These are phyloP conservation scores for Gastrolobium villosum DNA, from an alignment of 306 rosid species.

Conservation along the genomic window DNA sequence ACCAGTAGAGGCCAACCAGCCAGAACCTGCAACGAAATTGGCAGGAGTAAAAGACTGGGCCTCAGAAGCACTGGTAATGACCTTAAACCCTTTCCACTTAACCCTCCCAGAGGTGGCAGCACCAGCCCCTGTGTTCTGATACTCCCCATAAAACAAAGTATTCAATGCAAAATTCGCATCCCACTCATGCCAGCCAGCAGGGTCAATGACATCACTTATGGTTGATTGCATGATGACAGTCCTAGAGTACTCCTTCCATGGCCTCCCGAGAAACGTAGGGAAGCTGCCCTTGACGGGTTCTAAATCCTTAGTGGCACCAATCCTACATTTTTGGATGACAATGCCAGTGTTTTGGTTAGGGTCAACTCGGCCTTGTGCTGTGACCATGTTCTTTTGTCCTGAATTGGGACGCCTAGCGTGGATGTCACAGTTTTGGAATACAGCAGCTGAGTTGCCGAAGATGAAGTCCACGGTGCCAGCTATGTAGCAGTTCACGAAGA, in stretches of 20 bases:
- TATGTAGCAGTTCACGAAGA: slow-evolving; percentile 57
- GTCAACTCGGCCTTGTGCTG: slow-evolving; percentile 81
- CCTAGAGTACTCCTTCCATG: slow-evolving; percentile 80
- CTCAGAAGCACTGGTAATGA: slow-evolving; percentile 62
- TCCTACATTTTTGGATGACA: slow-evolving; percentile 72
- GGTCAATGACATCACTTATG: slow-evolving; percentile 64
- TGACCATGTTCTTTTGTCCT: slow-evolving; percentile 77
- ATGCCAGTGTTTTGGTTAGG: slow-evolving; percentile 87
- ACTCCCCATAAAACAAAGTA: slow-evolving; percentile 68
- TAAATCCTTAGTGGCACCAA: slow-evolving; percentile 72
- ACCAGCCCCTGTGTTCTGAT: slow-evolving; percentile 67
- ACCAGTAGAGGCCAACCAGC: slow-evolving; percentile 67
- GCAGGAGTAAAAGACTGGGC: slow-evolving; percentile 62
- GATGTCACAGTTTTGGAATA: slow-evolving; percentile 73
- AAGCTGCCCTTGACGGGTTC: slow-evolving; percentile 44
- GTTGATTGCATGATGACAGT: slow-evolving; percentile 72
- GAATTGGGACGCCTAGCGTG: slow-evolving; percentile 74
- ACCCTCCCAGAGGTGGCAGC: slow-evolving; percentile 67
- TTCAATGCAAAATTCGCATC: slow-evolving; percentile 62
- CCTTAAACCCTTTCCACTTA: slow-evolving; percentile 72
- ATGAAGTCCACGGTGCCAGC: slow-evolving; percentile 83
- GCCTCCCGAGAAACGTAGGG: slow-evolving; percentile 74
- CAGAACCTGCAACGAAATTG: slow-evolving; percentile 61
- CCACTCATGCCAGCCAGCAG: slow-evolving; percentile 79
- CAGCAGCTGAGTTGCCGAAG: slow-evolving; percentile 80